Conservation (phyloP, 805 yeast species). For the Jamesozyma lodderae region DNA sequence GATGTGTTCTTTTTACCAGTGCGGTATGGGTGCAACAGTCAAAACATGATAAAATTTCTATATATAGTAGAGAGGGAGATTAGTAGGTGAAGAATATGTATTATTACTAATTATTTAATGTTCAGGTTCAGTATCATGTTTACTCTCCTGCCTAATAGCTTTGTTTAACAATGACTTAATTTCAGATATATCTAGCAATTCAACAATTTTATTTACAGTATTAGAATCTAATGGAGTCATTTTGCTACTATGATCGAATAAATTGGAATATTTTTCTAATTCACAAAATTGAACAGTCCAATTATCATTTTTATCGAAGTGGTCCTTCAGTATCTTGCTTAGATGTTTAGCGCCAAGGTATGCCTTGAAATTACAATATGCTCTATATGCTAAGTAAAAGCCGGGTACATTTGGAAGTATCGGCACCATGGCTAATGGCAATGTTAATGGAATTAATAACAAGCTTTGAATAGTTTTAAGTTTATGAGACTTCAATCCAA, state of each 20-base stretch:
- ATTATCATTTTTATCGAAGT: constrained; percentile 13
- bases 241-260: too few relatives aligned
- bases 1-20: too few relatives aligned
- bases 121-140: not conserved
- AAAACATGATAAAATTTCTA: too few relatives aligned
- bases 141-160: constrained; percentile 47
- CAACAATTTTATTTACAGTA: constrained; percentile 38
- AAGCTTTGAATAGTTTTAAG: constrained; percentile 47
- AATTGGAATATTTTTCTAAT: constrained; percentile 26
- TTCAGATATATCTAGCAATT: constrained; percentile 38
- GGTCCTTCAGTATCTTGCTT: constrained; percentile 40
- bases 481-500: constrained; percentile 44
- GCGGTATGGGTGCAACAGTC: too few relatives aligned
- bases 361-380: constrained; percentile 80
- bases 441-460: constrained; percentile 60
- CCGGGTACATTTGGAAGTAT: constrained; percentile 91
- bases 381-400: constrained; percentile 69
- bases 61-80: too few relatives aligned
- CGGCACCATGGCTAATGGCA: constrained; percentile 76
- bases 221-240: constrained; percentile 39
- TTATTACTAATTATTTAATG: not conserved
- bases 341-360: constrained; percentile 64
- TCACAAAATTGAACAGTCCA: constrained; percentile 23
- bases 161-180: constrained; percentile 37
- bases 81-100: too few relatives aligned